Conservation (phyloP, 2,329 filamentous ascomycete species). For the Colletotrichum sp. region DNA sequence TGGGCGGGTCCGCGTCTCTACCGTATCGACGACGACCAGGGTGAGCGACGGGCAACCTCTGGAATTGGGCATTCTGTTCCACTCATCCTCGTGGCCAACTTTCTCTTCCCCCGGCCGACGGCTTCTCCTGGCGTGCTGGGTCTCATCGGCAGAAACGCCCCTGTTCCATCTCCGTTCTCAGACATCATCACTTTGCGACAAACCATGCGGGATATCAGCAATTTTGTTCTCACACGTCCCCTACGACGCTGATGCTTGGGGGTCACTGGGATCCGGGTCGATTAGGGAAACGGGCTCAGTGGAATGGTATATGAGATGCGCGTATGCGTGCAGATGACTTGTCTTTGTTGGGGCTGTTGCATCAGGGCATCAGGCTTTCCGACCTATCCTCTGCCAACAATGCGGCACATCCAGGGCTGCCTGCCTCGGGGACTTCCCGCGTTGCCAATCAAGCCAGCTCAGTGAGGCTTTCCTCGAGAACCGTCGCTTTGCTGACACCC, state of each 20-base stretch:
- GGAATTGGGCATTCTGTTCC: constrained; percentile 20
- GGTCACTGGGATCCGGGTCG: not conserved
- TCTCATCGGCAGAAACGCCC: constrained; percentile 7
- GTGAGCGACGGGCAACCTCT: constrained; percentile 5
- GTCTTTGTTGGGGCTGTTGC: constrained; percentile 12
- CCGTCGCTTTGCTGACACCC: not conserved
- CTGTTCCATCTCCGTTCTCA: not conserved
- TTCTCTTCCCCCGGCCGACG: constrained; percentile 17
- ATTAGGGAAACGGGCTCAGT: not conserved
- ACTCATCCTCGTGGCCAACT: constrained; percentile 12
- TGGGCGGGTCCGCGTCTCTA: constrained; percentile 19
- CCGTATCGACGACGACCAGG: constrained; percentile 13
- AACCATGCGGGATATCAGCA: not conserved
- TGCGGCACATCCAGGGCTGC: not conserved
- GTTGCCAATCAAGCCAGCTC: not conserved
- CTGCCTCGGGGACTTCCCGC: not conserved
- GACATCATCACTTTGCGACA: not conserved
- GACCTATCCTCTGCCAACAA: not conserved
- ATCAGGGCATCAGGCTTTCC: not conserved
- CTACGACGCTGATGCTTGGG: not conserved
- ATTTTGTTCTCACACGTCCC: not conserved
- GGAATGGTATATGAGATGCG: not conserved
- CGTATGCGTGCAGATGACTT: constrained; percentile 16
- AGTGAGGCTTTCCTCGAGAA: not conserved
- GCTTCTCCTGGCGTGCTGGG: constrained; percentile 9